Percentiles rank a stretch among this genome's conserved stretches.
phyloP scores from a whole-genome alignment of 768 basidiomycete species.

The Pleurotus sapidus region DNA sequence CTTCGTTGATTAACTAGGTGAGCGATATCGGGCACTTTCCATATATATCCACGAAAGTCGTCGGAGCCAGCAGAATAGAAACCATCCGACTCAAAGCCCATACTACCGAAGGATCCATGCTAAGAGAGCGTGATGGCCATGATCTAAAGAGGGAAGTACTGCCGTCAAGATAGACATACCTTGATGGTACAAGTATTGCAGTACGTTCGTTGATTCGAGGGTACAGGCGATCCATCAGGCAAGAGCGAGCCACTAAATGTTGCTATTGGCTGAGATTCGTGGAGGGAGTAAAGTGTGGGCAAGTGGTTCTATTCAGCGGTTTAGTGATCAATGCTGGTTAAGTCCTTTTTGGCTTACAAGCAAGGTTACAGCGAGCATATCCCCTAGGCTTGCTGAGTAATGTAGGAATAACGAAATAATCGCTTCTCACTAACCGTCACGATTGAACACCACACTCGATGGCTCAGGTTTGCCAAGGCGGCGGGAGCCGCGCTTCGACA shows the following conservation, averaged over 20 bases:
- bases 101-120: conserved; percentile 77
- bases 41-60: conserved; percentile 77
- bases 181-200: conserved; percentile 79
- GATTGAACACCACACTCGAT: conserved; percentile 67
- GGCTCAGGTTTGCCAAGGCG: conserved; percentile 60
- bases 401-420: background rate
- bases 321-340: background rate
- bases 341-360: conserved; percentile 41
- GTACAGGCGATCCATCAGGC: conserved; percentile 51
- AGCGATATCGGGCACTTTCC: conserved; percentile 61
- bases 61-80: conserved; percentile 80
- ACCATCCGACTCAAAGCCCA: conserved; percentile 46
- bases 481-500: conserved; percentile 35
- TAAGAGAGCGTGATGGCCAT: conserved; percentile 21
- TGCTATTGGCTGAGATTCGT: conserved; percentile 69
- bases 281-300: conserved; percentile 68
- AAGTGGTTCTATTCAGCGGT: conserved; percentile 48
- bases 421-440: conserved; percentile 44
- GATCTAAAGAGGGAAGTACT: background rate
- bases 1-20: conserved; percentile 42
- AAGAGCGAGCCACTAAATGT: conserved; percentile 57
- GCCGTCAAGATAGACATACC: conserved; percentile 31
- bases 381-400: conserved; percentile 34
- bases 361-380: conserved; percentile 63
- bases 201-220: conserved; percentile 51